Percentiles rank a stretch among this genome's conserved stretches.
These are phyloP conservation scores for Epichloe gansuensis DNA, from an alignment of 2,329 filamentous ascomycete species.

Conservation along the genomic window DNA sequence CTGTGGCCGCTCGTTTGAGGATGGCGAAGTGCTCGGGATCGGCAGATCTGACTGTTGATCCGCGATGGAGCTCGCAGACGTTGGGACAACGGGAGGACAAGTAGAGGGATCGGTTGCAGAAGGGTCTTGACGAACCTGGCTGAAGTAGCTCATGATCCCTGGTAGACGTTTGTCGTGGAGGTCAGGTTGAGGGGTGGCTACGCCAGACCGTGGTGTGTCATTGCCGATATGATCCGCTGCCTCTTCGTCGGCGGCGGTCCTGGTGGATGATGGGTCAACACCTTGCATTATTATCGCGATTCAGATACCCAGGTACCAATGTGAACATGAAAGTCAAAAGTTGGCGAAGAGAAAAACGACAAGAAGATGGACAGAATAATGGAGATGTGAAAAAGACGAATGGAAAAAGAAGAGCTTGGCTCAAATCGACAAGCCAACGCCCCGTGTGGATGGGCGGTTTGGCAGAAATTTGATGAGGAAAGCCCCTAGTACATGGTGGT, in stretches of 20 bases:
- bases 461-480: slow-evolving; percentile 15
- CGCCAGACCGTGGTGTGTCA: slow-evolving; percentile 78
- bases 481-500: slow-evolving; percentile 30
- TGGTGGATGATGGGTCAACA: slow-evolving; percentile 41
- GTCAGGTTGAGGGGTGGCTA: slow-evolving; percentile 89
- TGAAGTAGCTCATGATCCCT: slow-evolving; percentile 94
- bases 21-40: slow-evolving; percentile 19
- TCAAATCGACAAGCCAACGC: not conserved
- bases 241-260: slow-evolving; percentile 55
- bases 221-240: slow-evolving; percentile 66
- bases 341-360: not conserved
- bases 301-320: slow-evolving; percentile 11
- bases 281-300: slow-evolving; percentile 28
- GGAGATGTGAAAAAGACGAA: not conserved
- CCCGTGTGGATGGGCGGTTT: slow-evolving; percentile 15
- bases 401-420: not conserved
- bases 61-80: slow-evolving; percentile 22
- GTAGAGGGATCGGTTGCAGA: slow-evolving; percentile 32
- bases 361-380: not conserved
- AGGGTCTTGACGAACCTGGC: slow-evolving; percentile 94
- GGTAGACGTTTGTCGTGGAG: slow-evolving; percentile 89
- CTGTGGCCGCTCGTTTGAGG: slow-evolving; percentile 15
- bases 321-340: not conserved
- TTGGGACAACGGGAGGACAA: slow-evolving; percentile 25
- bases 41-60: slow-evolving; percentile 12